Percentiles rank a stretch among this genome's conserved stretches.
Evolutionary conservation across 495 filamentous ascomycete species (phyloP).

Genomic region (Neurospora terricola): DNA sequence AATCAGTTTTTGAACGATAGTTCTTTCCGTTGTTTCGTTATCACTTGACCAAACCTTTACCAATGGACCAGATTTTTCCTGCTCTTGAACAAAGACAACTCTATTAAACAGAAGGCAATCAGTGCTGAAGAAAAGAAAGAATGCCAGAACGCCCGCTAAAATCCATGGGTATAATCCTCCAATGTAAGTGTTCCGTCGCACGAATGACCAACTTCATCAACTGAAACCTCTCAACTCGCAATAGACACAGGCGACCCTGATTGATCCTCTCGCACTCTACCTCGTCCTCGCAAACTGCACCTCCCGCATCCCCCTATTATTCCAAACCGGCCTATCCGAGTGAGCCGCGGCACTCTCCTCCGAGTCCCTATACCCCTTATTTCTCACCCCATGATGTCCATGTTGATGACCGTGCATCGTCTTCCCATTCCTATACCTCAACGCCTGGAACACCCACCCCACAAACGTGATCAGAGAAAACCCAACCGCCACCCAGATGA

Average conservation of each 20-base stretch:
- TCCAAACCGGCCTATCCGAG: not conserved
- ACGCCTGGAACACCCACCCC: slow-evolving; percentile 35
- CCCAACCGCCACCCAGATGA: slow-evolving; percentile 58
- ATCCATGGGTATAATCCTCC: not conserved
- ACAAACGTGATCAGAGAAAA: slow-evolving; percentile 48
- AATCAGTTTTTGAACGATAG: not conserved
- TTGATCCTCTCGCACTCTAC: not conserved
- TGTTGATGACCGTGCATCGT: not conserved
- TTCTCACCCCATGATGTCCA: not conserved
- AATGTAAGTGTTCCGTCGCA: not conserved
- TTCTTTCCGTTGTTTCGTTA: not conserved
- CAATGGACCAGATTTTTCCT: not conserved
- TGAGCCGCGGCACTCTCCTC: not conserved
- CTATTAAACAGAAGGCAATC: not conserved
- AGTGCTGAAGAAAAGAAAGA: not conserved
- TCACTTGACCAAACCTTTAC: not conserved
- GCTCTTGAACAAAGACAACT: not conserved
- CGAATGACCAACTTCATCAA: not conserved
- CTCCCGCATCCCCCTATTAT: not conserved
- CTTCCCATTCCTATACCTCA: slow-evolving; percentile 3
- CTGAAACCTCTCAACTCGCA: not conserved
- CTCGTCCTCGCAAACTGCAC: not conserved
- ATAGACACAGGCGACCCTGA: not conserved
- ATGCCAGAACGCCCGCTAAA: not conserved
- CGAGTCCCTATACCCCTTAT: slow-evolving; percentile 2